Evolutionary conservation across 108 stramenopile genomes (phyloP).

Genomic region (Pseudonitzschia delicatissima): DNA sequence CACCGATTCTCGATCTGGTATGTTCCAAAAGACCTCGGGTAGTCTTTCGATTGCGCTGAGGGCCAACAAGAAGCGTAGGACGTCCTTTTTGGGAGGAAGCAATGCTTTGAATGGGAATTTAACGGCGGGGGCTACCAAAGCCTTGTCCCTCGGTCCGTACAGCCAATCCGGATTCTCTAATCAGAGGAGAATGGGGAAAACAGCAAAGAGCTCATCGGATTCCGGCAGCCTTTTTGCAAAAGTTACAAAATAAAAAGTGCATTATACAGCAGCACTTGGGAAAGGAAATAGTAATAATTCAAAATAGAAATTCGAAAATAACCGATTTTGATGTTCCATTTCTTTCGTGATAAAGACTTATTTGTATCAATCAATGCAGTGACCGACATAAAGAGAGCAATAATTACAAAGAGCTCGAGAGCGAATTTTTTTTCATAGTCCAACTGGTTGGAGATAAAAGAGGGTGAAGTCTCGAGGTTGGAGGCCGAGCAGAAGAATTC

Average conservation of each 20-base stretch:
- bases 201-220: neutral
- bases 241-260: conserved; percentile 28
- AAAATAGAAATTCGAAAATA: no score
- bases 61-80: conserved; percentile 56
- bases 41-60: conserved; percentile 64
- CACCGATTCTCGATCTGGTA: conserved; percentile 14
- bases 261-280: no score
- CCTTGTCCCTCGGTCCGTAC: conserved; percentile 51
- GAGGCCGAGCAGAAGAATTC: no score
- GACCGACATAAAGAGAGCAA: no score
- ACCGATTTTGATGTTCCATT: no score
- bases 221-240: conserved; percentile 50
- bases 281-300: no score
- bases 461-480: no score
- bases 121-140: conserved; percentile 43
- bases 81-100: conserved; percentile 56
- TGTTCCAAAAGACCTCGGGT: conserved; percentile 23
- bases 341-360: no score
- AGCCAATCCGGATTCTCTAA: neutral
- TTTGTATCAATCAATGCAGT: no score
- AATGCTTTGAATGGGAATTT: conserved; percentile 22
- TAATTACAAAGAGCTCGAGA: no score
- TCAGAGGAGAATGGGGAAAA: neutral
- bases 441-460: no score
- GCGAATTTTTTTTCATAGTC: no score